A percentile compares a stretch with the other conserved stretches of the same genome.
phyloP scores from a whole-genome alignment of 2,329 filamentous ascomycete genomes.

The Diaporthe ilicicola region DNA sequence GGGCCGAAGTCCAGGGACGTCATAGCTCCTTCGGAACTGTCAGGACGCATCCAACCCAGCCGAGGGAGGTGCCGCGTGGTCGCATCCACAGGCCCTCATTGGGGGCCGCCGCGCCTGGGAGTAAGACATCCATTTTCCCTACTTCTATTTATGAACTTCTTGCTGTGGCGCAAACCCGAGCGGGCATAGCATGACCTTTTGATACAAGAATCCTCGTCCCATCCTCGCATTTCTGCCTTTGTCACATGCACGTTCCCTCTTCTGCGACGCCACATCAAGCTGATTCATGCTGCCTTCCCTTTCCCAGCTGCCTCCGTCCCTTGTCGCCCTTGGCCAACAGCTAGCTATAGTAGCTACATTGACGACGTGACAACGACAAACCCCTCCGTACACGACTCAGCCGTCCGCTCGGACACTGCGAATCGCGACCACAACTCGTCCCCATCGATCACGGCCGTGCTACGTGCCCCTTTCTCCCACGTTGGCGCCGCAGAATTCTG shows the following conservation, averaged over 20 bases:
- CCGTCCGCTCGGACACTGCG: slow-evolving; percentile 10
- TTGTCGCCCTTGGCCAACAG: not conserved
- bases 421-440: not conserved
- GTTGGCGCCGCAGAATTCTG: slow-evolving; percentile 21
- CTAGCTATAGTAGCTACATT: not conserved
- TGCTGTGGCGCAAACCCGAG: not conserved
- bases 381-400: not conserved
- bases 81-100: slow-evolving; percentile 18
- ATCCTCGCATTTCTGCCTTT: not conserved
- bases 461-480: not conserved
- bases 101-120: not conserved
- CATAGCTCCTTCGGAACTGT: slow-evolving; percentile 19
- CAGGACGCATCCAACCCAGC: slow-evolving; percentile 6
- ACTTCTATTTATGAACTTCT: slow-evolving; percentile 12
- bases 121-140: not conserved
- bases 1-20: slow-evolving; percentile 1
- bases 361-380: not conserved
- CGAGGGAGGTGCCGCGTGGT: slow-evolving; percentile 10
- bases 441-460: not conserved
- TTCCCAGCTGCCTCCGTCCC: not conserved
- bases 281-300: slow-evolving; percentile 6
- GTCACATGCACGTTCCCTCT: slow-evolving; percentile 3
- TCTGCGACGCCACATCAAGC: slow-evolving; percentile 7
- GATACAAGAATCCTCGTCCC: not conserved
- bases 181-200: slow-evolving; percentile 3